phyloP scores from a whole-genome alignment of 2,329 filamentous ascomycete genomes.

The Botrytis cinerea region DNA sequence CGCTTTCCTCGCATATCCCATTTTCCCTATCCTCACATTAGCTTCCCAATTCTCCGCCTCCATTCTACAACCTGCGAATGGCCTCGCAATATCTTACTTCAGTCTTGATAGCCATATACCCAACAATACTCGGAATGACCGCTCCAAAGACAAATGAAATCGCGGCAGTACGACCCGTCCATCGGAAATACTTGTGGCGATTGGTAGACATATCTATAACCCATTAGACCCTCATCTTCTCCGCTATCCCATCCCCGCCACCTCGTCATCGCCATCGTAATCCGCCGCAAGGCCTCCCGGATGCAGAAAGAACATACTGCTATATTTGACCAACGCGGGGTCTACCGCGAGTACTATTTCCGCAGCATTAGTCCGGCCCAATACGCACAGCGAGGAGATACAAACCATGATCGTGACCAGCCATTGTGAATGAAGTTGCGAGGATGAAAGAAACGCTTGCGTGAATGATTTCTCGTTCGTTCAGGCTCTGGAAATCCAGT shows the following conservation, averaged over 20 bases:
- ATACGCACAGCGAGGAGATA: constrained; percentile 9
- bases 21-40: constrained; percentile 66
- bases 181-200: constrained; percentile 94
- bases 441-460: constrained; percentile 22
- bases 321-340: constrained; percentile 58
- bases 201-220: constrained; percentile 70
- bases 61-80: not conserved
- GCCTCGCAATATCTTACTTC: constrained; percentile 66
- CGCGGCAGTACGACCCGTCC: constrained; percentile 80
- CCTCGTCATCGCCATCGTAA: not conserved
- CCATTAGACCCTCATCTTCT: not conserved
- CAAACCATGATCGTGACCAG: constrained; percentile 52
- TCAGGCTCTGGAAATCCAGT: not conserved
- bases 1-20: constrained; percentile 84
- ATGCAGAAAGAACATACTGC: constrained; percentile 45
- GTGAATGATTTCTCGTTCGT: constrained; percentile 2
- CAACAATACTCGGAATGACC: constrained; percentile 69
- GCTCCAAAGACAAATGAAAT: constrained; percentile 76
- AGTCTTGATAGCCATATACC: constrained; percentile 73
- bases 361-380: constrained; percentile 26
- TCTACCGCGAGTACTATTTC: constrained; percentile 39
- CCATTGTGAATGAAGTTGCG: constrained; percentile 45
- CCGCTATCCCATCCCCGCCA: not conserved
- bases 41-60: constrained; percentile 24
- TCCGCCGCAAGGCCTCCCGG: not conserved